Evolutionary conservation across 2,329 filamentous ascomycete species (phyloP), one percentile per base, ranked within the genome.

Genomic region (Sordariomycetes sp.): DNA sequence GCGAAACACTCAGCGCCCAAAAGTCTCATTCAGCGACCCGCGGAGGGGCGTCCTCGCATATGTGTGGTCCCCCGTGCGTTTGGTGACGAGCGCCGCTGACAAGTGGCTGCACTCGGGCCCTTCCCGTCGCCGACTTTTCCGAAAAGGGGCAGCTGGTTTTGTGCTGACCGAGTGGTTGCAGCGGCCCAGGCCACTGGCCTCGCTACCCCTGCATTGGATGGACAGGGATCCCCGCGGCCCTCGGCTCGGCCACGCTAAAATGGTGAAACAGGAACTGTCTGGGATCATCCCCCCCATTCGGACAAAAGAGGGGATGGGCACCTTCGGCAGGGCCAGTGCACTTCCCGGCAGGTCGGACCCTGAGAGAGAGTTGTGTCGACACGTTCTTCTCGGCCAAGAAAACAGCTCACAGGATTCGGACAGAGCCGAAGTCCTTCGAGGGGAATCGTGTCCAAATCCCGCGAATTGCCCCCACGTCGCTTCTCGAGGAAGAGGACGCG

Each of bases 191-290:
- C 40, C 40, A 46, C 16, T n/a, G 18, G n/a, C 40, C 18, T 46
- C 40, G 14, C 40, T 57, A 35, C 55, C 55, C 55, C 55, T 57
- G 55, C 55, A 57, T 57, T 51, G 40, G 55, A 43, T 46, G 28
- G 54, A 25, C 55, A 43, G 55, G 55, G 55, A 57, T 57, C 25
- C n/a, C 51, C 43, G 46, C 32, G 37, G 25, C 55, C 25, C 40
- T 24, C 12, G 24, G 14, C 40, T 24, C 12, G 24, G 14, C 43
- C 12, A 50, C n/a, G 20, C 55, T 46, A 52, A 35, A 32, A 57
- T 51, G 55, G 46, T 57, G 55, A 57, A 57, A 57, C 55, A 43
- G 35, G 22, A 56, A 32, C 54, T 56, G 55, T 57, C 28, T 57
- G 55, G 35, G 28, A n/a, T 32, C 54, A 56, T 51, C 46, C 28